Percentiles rank a stretch among this genome's conserved stretches.
These are phyloP conservation scores for Daldinia loculata DNA, from an alignment of 495 filamentous ascomycete species.

Conservation along the genomic window DNA sequence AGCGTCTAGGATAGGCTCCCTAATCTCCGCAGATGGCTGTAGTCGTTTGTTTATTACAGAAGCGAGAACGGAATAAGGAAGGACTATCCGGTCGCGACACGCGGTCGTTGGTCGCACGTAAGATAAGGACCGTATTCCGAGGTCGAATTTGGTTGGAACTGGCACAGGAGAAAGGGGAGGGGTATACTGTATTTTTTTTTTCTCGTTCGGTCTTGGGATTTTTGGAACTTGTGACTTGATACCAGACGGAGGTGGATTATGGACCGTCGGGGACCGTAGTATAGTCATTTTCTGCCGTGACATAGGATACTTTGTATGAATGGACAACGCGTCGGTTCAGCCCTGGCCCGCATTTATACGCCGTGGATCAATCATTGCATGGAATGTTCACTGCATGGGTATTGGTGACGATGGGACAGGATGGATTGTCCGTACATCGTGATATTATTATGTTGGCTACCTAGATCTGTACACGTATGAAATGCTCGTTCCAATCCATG, in stretches of 20 bases:
- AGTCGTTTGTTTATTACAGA: not conserved
- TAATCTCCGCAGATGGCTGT: not conserved
- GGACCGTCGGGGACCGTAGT: not conserved
- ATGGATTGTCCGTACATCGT: not conserved
- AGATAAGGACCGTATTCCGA: not conserved
- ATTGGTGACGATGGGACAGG: not conserved
- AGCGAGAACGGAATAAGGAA: not conserved
- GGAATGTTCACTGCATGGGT: not conserved
- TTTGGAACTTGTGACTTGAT: conserved; percentile 13
- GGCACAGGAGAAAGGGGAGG: not conserved
- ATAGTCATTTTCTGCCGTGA: not conserved
- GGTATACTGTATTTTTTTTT: conserved; percentile 3
- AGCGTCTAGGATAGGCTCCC: not conserved
- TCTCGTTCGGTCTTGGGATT: conserved; percentile 3
- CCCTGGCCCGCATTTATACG: not conserved
- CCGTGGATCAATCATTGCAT: not conserved
- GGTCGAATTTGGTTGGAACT: not conserved
- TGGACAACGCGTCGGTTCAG: conserved; percentile 4
- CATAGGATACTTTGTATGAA: conserved; percentile 32
- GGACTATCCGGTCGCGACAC: not conserved
- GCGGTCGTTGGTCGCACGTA: not conserved
- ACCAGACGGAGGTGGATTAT: conserved; percentile 10
- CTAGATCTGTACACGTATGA: not conserved
- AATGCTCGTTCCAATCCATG: not conserved
- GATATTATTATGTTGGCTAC: not conserved